Conservation (phyloP, 345 rosid genomes). For the Schrenkiella parvula region DNA sequence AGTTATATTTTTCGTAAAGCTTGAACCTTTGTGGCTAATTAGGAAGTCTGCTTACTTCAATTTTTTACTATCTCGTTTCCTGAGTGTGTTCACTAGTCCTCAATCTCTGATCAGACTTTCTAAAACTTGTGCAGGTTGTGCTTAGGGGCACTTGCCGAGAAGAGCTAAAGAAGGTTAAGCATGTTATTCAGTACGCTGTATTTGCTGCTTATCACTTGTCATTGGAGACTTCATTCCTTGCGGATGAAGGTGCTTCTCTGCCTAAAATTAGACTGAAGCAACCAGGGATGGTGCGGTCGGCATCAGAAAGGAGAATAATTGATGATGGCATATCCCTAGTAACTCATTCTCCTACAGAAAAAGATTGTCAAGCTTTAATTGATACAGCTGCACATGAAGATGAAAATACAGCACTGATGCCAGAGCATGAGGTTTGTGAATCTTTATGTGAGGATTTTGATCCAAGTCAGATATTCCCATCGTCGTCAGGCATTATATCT, state of each 20-base stretch:
- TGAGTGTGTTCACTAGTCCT: background rate
- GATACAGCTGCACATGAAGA: slow-evolving; percentile 37
- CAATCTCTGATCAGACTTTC: slow-evolving; percentile 22
- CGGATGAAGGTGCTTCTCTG: slow-evolving; percentile 98
- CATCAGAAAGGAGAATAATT: slow-evolving; percentile 40
- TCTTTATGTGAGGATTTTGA: slow-evolving; percentile 39
- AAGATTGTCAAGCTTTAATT: slow-evolving; percentile 25
- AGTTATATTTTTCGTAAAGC: background rate
- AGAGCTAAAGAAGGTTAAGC: slow-evolving; percentile 92
- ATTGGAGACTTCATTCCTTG: slow-evolving; percentile 94
- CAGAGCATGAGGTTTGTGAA: slow-evolving; percentile 39
- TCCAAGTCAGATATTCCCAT: slow-evolving; percentile 31
- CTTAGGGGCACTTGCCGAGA: slow-evolving; percentile 70
- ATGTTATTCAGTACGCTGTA: slow-evolving; percentile 79
- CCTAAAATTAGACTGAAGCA: slow-evolving; percentile 52
- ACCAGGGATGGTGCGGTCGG: slow-evolving; percentile 31
- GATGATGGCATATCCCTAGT: slow-evolving; percentile 39
- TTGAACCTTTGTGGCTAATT: background rate
- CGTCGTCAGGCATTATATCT: slow-evolving; percentile 25
- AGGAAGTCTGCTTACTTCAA: background rate
- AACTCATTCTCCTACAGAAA: slow-evolving; percentile 30
- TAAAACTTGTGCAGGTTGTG: slow-evolving; percentile 53
- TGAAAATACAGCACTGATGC: slow-evolving; percentile 19
- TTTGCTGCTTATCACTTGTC: slow-evolving; percentile 98
- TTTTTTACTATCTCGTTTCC: background rate